Evolutionary conservation across 768 basidiomycete species (phyloP).

Genomic region (Kwoniella botswanensis): DNA sequence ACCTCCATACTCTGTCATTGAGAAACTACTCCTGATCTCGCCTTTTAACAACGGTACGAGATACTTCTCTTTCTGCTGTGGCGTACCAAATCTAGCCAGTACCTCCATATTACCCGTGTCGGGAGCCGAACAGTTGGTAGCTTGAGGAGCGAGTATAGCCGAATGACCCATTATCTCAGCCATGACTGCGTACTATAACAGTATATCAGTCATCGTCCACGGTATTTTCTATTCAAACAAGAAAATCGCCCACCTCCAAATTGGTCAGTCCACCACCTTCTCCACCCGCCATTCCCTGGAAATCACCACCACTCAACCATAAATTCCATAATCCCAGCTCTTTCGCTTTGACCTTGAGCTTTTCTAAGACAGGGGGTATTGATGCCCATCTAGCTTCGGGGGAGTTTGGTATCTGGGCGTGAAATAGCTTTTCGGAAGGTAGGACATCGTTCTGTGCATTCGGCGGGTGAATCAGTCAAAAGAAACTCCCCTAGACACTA

Average conservation of each 20-base stretch:
- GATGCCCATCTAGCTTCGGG: constrained; percentile 76
- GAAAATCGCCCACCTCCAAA: constrained; percentile 69
- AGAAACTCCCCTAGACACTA: background rate
- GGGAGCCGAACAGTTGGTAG: constrained; percentile 91
- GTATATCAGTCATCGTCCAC: too few relatives aligned
- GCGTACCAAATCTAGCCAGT: constrained; percentile 88
- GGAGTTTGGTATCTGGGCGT: constrained; percentile 76
- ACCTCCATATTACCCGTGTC: constrained; percentile 99
- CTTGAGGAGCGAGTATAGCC: constrained; percentile 80
- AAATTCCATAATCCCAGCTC: constrained; percentile 94
- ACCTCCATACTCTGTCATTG: constrained; percentile 97
- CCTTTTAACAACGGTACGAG: constrained; percentile 84
- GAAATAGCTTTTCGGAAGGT: constrained; percentile 76
- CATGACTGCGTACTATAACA: constrained; percentile 85
- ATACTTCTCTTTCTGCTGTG: constrained; percentile 90
- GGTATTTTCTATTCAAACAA: too few relatives aligned
- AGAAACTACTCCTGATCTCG: constrained; percentile 83
- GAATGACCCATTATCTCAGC: constrained; percentile 90
- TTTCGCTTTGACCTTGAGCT: constrained; percentile 86
- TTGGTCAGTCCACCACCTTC: constrained; percentile 89
- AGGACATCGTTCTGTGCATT: constrained; percentile 76
- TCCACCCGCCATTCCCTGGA: constrained; percentile 65
- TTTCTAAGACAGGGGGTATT: constrained; percentile 76
- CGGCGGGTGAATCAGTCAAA: constrained; percentile 3
- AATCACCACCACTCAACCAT: constrained; percentile 92